Evolutionary conservation across 2,329 filamentous ascomycete genomes (phyloP), one percentile per base, ranked within the genome.

Genomic region (Orbilia brochopaga): DNA sequence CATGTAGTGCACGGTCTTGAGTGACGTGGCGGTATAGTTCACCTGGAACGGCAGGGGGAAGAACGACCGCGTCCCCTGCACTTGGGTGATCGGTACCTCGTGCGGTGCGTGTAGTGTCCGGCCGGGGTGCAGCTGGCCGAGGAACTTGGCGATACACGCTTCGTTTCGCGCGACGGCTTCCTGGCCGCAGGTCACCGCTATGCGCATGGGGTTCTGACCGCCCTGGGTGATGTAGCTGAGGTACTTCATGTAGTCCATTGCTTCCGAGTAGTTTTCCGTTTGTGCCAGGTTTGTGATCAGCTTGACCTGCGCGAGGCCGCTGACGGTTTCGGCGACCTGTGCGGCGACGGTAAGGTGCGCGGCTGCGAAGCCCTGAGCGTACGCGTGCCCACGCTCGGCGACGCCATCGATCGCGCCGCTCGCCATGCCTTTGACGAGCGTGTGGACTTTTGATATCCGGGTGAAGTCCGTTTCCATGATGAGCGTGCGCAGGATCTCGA

Each of bases 11-110:
- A 90, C 89, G 0, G 93, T 96, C 5, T 90, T 88, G 13, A 96
- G 81, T 17, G 91, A 89, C 50, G 94, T 84, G 15, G 88, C 90
- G 6, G 93, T 91, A 78, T 97, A 97, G 79, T 96, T 97, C 35
- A 99, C 94, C 80, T 99, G 94, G 80, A 96, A 99, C 0, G 94
- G 94, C 17, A 99, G 84, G 23, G 93, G 89, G 80, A 96, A 97
- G 81, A 97, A 95, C 0, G 91, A 88, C 79, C 92, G 94, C 74
- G 69, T 59, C 21, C 74, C 74, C 79, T 78, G 59, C 82, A 81
- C 8, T 78, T 79, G 1, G 79, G 79, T 58, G 59, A n/a, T 74
- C 56, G 52, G 77, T 65, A 57, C 37, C 4, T 53, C n/a, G 8
- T 76, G 56, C 8, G 75, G 60, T 1, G 75, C 77, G 54, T 80